phyloP scores from a whole-genome alignment of 805 yeast species.

The Metschnikowia vanudenii region DNA sequence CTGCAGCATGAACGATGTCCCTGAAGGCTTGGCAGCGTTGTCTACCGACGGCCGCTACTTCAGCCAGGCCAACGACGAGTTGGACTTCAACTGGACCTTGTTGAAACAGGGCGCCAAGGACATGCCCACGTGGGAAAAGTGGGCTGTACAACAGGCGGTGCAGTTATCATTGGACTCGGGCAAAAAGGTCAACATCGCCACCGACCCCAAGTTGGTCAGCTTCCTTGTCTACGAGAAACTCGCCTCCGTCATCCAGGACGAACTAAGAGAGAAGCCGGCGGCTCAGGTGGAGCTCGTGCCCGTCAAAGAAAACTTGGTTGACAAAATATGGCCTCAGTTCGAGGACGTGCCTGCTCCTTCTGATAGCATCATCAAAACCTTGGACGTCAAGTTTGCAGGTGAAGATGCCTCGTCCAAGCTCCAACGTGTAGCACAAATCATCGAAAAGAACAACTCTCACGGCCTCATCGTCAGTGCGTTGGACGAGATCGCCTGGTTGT shows the following conservation, averaged over 20 bases:
- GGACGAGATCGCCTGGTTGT: conserved; percentile 54
- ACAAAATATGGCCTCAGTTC: conserved; percentile 65
- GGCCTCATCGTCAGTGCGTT: conserved; percentile 46
- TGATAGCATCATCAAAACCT: conserved; percentile 47
- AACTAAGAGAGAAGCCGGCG: conserved; percentile 22
- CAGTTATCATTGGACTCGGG: conserved; percentile 51
- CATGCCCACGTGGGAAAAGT: conserved; percentile 57
- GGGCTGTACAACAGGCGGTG: conserved; percentile 52
- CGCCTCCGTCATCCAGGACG: conserved; percentile 29
- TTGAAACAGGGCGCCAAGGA: conserved; percentile 51
- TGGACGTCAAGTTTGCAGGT: conserved; percentile 62
- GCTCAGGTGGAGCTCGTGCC: conserved; percentile 44
- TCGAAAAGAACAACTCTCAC: conserved; percentile 27
- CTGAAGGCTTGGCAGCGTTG: conserved; percentile 55
- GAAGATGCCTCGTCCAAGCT: conserved; percentile 60
- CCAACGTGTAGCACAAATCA: conserved; percentile 33
- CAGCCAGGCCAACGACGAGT: conserved; percentile 55
- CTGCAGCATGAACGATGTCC: conserved; percentile 47
- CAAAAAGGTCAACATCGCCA: conserved; percentile 35
- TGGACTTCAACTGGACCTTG: conserved; percentile 60
- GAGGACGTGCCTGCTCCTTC: conserved; percentile 60
- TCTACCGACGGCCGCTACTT: conserved; percentile 64
- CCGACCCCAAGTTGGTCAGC: conserved; percentile 52
- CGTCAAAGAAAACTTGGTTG: conserved; percentile 65
- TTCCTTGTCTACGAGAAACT: conserved; percentile 34